Conservation (phyloP, 176 grass and related monocot genomes). For the Oryza officinalis region DNA sequence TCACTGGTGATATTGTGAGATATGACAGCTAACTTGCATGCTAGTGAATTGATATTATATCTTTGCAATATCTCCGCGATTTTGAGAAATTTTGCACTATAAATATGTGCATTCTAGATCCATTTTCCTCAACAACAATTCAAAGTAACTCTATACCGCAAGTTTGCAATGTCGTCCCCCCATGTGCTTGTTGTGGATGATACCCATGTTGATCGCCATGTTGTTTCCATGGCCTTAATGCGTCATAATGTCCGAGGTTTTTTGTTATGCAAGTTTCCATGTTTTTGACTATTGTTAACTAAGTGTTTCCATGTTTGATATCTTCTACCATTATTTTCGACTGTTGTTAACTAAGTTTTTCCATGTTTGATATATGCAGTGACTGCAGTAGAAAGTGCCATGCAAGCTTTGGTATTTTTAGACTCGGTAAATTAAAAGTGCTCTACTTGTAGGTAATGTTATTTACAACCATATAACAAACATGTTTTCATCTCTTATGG, state of each 20-base stretch:
- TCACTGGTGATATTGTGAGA: not conserved
- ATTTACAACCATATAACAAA: not conserved
- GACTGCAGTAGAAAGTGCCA: not conserved
- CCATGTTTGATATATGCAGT: not conserved
- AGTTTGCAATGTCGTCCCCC: not conserved
- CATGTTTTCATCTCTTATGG: not conserved
- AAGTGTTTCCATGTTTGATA: too few species aligned
- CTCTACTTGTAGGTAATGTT: not conserved
- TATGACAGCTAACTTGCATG: not conserved
- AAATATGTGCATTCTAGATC: not conserved
- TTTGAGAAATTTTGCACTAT: not conserved
- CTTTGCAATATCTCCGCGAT: not conserved
- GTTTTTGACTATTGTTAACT: not conserved
- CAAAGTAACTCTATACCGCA: not conserved
- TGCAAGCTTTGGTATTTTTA: not conserved
- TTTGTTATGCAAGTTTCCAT: not conserved
- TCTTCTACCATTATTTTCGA: not conserved
- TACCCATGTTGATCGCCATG: not conserved
- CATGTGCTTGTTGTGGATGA: conserved; percentile 12
- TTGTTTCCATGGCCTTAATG: not conserved
- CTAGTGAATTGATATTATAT: not conserved
- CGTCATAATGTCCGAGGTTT: not conserved
- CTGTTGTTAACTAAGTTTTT: not conserved
- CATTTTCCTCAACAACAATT: not conserved
- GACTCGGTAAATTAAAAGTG: not conserved